These are phyloP conservation scores for Boechera retrofracta DNA, from an alignment of 345 rosid species.

Conservation along the genomic window DNA sequence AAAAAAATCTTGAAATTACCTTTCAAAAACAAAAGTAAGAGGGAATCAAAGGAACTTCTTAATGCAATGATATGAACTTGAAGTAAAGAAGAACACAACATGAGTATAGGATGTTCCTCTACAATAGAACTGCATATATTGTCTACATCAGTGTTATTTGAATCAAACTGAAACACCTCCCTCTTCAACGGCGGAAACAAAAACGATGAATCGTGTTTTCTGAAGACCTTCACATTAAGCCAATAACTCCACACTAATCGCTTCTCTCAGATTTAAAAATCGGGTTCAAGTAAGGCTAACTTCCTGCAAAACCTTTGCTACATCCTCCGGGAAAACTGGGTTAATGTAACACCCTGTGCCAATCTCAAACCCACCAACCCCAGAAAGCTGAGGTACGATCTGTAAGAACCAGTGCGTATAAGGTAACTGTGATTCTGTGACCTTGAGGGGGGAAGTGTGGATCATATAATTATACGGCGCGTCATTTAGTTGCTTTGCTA, in stretches of 20 bases:
- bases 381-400: slow-evolving; percentile 71
- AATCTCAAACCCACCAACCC: slow-evolving; percentile 83
- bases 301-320: slow-evolving; percentile 73
- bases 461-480: slow-evolving; percentile 89
- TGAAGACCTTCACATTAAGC: neutral
- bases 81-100: slow-evolving; percentile 2
- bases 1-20: too few species aligned
- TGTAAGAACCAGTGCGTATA: slow-evolving; percentile 81
- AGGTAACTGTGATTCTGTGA: slow-evolving; percentile 47
- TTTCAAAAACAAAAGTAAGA: too few species aligned
- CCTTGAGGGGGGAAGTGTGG: slow-evolving; percentile 72
- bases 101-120: neutral
- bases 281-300: slow-evolving; percentile 48
- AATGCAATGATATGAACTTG: neutral
- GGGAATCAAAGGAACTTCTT: neutral
- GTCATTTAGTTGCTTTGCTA: slow-evolving; percentile 60
- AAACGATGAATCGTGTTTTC: neutral
- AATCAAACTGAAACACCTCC: slow-evolving; percentile 15
- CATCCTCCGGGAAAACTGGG: slow-evolving; percentile 88
- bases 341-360: slow-evolving; percentile 86
- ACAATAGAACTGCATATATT: neutral
- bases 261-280: neutral
- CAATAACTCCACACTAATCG: neutral
- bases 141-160: slow-evolving; percentile 16
- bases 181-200: neutral